Evolutionary conservation across 352 stramenopile species (phyloP).

Genomic region (Globisporangium nodosum): DNA sequence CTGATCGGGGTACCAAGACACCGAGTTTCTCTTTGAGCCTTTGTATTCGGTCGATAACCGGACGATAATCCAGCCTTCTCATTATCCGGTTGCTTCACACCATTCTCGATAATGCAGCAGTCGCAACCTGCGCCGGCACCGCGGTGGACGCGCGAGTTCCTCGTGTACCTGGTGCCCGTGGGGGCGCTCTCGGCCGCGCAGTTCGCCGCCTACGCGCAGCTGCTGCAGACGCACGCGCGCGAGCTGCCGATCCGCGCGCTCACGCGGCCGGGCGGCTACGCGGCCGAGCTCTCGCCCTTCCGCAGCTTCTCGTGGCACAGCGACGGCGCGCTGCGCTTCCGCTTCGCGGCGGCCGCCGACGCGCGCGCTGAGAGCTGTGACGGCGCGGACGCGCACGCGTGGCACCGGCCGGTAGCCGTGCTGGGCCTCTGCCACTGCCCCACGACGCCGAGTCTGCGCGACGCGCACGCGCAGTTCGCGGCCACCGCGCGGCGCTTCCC

Average conservation of each 20-base stretch:
- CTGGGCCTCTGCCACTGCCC: slow-evolving; percentile 79
- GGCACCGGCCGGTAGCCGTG: slow-evolving; percentile 62
- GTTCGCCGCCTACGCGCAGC: slow-evolving; percentile 50
- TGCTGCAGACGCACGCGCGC: slow-evolving; percentile 43
- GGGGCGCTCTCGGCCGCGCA: slow-evolving; percentile 53
- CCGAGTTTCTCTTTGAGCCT: no score
- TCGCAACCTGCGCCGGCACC: background rate
- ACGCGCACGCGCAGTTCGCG: slow-evolving; percentile 64
- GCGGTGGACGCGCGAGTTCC: slow-evolving; percentile 69
- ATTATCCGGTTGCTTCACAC: no score
- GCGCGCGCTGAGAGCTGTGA: slow-evolving; percentile 41
- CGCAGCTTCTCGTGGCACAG: slow-evolving; percentile 64
- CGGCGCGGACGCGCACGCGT: slow-evolving; percentile 72
- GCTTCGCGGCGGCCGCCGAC: slow-evolving; percentile 63
- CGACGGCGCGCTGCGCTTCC: slow-evolving; percentile 47
- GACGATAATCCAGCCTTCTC: no score
- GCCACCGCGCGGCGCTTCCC: slow-evolving; percentile 59
- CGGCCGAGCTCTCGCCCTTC: slow-evolving; percentile 78
- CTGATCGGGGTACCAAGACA: no score
- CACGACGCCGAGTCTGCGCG: slow-evolving; percentile 43
- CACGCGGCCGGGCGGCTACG: slow-evolving; percentile 71
- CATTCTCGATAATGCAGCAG: no score
- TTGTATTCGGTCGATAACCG: no score
- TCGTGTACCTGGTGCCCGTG: slow-evolving; percentile 80
- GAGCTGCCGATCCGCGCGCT: slow-evolving; percentile 61